These are phyloP conservation scores for Petunia secreta DNA, from an alignment of 257 asterid genomes.

Conservation along the genomic window DNA sequence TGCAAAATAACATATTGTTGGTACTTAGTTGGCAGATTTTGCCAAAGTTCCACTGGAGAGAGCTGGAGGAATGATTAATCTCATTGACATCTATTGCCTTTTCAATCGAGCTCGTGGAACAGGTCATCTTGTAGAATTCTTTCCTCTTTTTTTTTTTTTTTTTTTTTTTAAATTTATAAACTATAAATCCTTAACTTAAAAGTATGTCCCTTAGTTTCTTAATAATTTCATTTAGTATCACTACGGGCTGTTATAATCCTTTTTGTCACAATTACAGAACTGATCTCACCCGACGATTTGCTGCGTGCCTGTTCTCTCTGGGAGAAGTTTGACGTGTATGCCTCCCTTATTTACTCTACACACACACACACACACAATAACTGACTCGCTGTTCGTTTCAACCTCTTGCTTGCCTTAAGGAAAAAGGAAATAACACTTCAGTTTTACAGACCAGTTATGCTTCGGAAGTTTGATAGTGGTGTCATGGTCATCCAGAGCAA, in stretches of 20 bases:
- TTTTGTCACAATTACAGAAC: slow-evolving; percentile 46
- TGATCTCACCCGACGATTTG: slow-evolving; percentile 97
- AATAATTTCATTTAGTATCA: not conserved
- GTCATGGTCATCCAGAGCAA: slow-evolving; percentile 94
- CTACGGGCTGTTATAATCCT: slow-evolving; percentile 4
- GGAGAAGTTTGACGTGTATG: slow-evolving; percentile 96
- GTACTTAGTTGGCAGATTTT: slow-evolving; percentile 89
- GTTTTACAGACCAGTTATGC: slow-evolving; percentile 75
- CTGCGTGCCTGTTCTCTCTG: slow-evolving; percentile 92
- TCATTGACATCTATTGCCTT: slow-evolving; percentile 90
- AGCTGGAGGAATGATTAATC: slow-evolving; percentile 94
- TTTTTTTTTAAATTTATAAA: slow-evolving; percentile 5
- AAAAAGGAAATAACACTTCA: slow-evolving; percentile 22
- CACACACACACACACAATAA: not conserved
- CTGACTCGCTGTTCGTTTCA: not conserved
- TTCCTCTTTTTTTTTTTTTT: slow-evolving; percentile 20
- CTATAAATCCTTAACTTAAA: not conserved
- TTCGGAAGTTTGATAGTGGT: slow-evolving; percentile 96
- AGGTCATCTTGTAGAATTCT: slow-evolving; percentile 47
- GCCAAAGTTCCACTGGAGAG: slow-evolving; percentile 82
- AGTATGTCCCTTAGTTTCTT: slow-evolving; percentile 11
- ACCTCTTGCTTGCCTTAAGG: not conserved
- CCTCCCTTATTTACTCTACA: slow-evolving; percentile 22
- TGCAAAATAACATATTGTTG: slow-evolving; percentile 28
- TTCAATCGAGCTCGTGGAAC: slow-evolving; percentile 99